These are phyloP conservation scores for Malus hybrid DNA, from an alignment of 331 rosid genomes.

Conservation along the genomic window DNA sequence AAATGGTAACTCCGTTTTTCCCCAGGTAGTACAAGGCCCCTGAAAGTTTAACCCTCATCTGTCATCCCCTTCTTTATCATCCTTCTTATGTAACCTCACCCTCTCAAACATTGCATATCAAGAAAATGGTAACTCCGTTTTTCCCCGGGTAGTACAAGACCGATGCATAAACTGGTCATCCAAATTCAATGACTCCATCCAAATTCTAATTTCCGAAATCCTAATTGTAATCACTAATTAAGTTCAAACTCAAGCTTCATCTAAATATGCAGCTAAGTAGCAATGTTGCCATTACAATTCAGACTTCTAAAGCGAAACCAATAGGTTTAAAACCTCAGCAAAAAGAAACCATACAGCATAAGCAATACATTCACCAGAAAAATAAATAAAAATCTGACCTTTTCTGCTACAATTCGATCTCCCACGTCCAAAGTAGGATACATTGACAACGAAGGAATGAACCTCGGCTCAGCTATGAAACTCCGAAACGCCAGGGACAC, in stretches of 20 bases:
- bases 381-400: slow-evolving; percentile 32
- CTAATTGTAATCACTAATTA: background rate
- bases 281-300: background rate
- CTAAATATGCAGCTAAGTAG: background rate
- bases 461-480: slow-evolving; percentile 96
- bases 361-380: background rate
- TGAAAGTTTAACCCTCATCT: background rate
- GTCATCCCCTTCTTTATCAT: background rate
- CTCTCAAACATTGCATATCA: background rate
- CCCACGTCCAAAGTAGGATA: slow-evolving; percentile 99
- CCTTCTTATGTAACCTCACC: background rate
- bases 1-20: no score
- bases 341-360: background rate
- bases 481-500: slow-evolving; percentile 83
- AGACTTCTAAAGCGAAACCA: background rate
- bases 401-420: slow-evolving; percentile 91
- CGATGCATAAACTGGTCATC: background rate
- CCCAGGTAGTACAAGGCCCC: background rate
- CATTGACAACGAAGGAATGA: slow-evolving; percentile 97
- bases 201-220: background rate
- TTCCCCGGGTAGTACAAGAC: background rate
- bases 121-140: background rate
- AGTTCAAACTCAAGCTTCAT: background rate
- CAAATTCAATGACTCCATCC: background rate
- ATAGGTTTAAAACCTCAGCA: background rate